Conservation (phyloP, 345 rosid species). For the Dovyalis caffra region DNA sequence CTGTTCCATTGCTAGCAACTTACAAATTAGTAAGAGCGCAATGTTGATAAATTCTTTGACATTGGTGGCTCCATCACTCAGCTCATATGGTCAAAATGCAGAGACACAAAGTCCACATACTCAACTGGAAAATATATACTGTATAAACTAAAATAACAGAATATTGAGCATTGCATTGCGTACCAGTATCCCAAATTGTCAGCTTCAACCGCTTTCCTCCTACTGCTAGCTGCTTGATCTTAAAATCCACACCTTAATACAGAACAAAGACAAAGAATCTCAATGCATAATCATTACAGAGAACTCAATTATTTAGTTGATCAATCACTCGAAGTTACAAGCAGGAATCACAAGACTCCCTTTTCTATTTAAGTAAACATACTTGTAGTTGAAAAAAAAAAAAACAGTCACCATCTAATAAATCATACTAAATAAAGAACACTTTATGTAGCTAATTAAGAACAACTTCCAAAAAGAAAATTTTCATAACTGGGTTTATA, state of each 20-base stretch:
- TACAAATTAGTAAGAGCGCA: not conserved
- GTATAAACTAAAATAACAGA: constrained; percentile 1
- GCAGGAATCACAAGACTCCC: constrained; percentile 1
- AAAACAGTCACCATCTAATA: not conserved
- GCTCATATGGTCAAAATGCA: not conserved
- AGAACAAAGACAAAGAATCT: not conserved
- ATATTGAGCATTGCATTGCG: not conserved
- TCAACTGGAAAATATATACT: not conserved
- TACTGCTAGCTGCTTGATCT: constrained; percentile 80
- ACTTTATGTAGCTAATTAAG: not conserved
- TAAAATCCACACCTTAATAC: constrained; percentile 85
- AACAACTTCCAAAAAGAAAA: not conserved
- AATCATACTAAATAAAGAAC: not conserved
- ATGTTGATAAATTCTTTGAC: not conserved
- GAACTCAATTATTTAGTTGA: not conserved
- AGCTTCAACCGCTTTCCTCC: constrained; percentile 85
- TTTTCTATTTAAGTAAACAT: not conserved
- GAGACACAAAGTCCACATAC: not conserved
- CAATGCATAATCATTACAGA: not conserved
- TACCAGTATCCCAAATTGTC: constrained; percentile 98
- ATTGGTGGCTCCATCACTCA: not conserved
- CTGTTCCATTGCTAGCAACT: constrained; percentile 16
- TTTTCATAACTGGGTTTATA: not conserved
- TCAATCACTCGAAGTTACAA: not conserved
- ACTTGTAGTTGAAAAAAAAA: not conserved